Evolutionary conservation across 305 asterid genomes (phyloP).

Genomic region (Fraxinus velutina): DNA sequence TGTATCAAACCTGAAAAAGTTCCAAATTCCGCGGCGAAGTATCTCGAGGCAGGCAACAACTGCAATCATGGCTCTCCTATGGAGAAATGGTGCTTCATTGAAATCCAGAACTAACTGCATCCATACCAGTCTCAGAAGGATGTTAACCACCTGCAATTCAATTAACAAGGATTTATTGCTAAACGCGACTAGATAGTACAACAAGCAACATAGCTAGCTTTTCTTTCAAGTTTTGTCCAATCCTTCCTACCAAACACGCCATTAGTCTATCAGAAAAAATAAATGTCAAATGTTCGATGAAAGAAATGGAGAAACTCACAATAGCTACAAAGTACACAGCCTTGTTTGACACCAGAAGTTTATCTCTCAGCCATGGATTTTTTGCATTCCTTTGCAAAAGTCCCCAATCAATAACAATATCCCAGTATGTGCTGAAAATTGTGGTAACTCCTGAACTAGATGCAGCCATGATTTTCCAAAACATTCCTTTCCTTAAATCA

Average conservation of each 20-base stretch:
- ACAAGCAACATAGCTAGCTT: neutral
- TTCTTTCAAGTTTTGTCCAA: neutral
- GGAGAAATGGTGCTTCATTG: conserved; percentile 45
- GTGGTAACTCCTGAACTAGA: conserved; percentile 68
- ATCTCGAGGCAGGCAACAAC: conserved; percentile 73
- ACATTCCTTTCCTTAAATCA: conserved; percentile 21
- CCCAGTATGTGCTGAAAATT: conserved; percentile 67
- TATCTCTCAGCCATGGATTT: conserved; percentile 82
- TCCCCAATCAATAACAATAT: conserved; percentile 79
- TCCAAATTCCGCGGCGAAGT: conserved; percentile 87
- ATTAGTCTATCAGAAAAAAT: conserved; percentile 18
- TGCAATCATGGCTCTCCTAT: conserved; percentile 48
- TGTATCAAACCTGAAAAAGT: conserved; percentile 73
- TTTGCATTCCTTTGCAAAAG: conserved; percentile 45
- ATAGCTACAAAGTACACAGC: conserved; percentile 67
- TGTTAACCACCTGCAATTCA: conserved; percentile 57
- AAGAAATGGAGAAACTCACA: conserved; percentile 40
- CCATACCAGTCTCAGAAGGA: conserved; percentile 79
- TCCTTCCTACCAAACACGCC: neutral
- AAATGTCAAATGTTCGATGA: neutral
- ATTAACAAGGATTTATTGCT: neutral
- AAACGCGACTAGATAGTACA: neutral
- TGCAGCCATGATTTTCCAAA: conserved; percentile 52
- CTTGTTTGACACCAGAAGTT: conserved; percentile 59
- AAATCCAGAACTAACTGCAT: conserved; percentile 75